A percentile compares a stretch with the other conserved stretches of the same genome.
Evolutionary conservation across 345 rosid species (phyloP).

Genomic region (Boechera divaricarpa): DNA sequence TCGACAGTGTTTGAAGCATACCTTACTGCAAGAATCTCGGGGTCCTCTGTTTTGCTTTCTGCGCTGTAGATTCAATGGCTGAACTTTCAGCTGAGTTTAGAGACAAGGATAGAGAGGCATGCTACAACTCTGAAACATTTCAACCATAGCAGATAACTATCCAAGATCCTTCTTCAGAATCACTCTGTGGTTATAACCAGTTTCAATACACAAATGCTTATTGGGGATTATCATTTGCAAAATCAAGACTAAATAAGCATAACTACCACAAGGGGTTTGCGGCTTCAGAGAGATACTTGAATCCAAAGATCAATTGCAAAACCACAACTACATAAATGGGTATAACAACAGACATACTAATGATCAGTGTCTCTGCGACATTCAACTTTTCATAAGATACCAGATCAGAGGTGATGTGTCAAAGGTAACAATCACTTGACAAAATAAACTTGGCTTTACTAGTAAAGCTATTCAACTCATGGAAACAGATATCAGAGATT

Average conservation of each 20-base stretch:
- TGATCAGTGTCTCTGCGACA: background rate
- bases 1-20: constrained; percentile 1
- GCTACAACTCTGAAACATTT: constrained; percentile 1
- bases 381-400: background rate
- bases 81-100: background rate
- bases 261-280: background rate
- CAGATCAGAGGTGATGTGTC: background rate
- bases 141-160: background rate
- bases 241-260: background rate
- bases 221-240: background rate
- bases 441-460: background rate
- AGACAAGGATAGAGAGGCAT: constrained; percentile 1
- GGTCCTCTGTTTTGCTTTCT: constrained; percentile 15
- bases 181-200: background rate
- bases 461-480: background rate
- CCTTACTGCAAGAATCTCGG: constrained; percentile 13
- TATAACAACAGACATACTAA: no score
- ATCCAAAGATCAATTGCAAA: background rate
- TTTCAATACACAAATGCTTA: background rate
- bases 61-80: background rate
- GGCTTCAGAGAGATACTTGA: background rate
- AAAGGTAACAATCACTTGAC: background rate
- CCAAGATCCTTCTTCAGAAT: constrained; percentile 9
- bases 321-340: background rate
- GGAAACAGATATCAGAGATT: constrained; percentile 1